Evolutionary conservation across 768 basidiomycete genomes (phyloP).

Genomic region (Amyloporia xantha): DNA sequence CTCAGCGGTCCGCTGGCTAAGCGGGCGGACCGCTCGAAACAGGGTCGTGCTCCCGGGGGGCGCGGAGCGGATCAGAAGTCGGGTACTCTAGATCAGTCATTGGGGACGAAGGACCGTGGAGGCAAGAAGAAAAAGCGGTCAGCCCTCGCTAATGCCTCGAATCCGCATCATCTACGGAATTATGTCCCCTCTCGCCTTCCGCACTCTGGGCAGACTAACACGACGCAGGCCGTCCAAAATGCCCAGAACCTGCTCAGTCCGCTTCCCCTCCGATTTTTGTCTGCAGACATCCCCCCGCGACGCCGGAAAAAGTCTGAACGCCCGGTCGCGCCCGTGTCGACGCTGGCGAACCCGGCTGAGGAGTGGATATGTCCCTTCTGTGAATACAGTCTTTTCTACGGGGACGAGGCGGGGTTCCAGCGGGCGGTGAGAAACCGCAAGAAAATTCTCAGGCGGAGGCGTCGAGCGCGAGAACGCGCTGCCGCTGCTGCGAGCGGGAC

Average conservation of each 20-base stretch:
- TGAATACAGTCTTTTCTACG: constrained; percentile 89
- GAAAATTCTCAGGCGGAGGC: constrained; percentile 65
- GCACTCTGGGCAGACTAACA: constrained; percentile 29
- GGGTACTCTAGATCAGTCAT: constrained; percentile 34
- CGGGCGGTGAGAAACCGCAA: constrained; percentile 65
- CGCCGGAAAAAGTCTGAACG: constrained; percentile 23
- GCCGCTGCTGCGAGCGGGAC: constrained; percentile 46
- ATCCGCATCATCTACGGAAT: constrained; percentile 93
- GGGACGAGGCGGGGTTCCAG: constrained; percentile 63
- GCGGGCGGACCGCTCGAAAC: constrained; percentile 31
- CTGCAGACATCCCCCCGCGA: constrained; percentile 57
- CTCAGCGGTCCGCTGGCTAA: constrained; percentile 29
- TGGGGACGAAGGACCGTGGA: constrained; percentile 19
- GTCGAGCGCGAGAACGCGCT: constrained; percentile 66
- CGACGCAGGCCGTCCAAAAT: constrained; percentile 33
- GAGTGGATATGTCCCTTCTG: constrained; percentile 96
- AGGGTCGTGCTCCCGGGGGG: constrained; percentile 25
- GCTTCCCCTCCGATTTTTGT: constrained; percentile 57
- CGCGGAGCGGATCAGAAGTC: constrained; percentile 27
- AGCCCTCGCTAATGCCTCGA: constrained; percentile 85
- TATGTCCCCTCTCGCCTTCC: constrained; percentile 85
- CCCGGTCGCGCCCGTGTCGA: constrained; percentile 22
- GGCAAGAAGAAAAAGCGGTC: constrained; percentile 93
- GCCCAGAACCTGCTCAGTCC: constrained; percentile 50
- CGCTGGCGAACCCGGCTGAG: constrained; percentile 55